Base-by-base conservation (phyloP, 208 protist species). In the Crithidia acanthocephali region DNA sequence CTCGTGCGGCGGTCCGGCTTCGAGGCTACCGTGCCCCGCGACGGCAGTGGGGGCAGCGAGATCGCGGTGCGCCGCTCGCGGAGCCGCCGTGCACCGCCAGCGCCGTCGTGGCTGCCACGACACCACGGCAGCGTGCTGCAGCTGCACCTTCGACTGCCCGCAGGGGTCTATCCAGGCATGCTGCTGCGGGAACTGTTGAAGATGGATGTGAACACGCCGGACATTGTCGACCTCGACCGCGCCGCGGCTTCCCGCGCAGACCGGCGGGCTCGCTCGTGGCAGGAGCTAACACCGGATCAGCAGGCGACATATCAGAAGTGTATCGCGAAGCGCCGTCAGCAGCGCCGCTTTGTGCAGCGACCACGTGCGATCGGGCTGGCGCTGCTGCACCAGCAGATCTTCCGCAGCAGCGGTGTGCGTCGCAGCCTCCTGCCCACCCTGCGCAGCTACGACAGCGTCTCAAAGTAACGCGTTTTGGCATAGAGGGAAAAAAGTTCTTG, bases 331-430 rank as follows among this genome's bases (percentile, higher is more conserved):
- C 84, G 87, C 20, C 91, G 88, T 3, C 74, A 85, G 79, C 85
- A 89, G 55, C 65, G 79, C 13, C 62, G 83, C 8, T 87, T 87
- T 53, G 44, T 77, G 53, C 62, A 55, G 27, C 84, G 72, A 32
- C 89, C 91, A 33, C 74, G 81, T 22, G 91, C 91, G 2, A 81
- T 93, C 42, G 88, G 80, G 32, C 48, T 93, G 48, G 92, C 88
- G 45, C 66, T 95, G 65, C 56, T 96, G 69, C 89, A 96, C 52
- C 89, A 94, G 50, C 87, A 93, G 51, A 93, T 96, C 32, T 96
- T 96, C 68, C 89, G 92, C 37, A 92, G 80, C 53, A 80, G 81
- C 57, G 92, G 92, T 9, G 78, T 93, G 51, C 85, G 92, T 5
- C 79, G 83, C 47, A 88, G 85, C 67, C 77, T 96, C 23, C 52